phyloP scores from a whole-genome alignment of 805 yeast genomes.

The Ogataea glucozyma region DNA sequence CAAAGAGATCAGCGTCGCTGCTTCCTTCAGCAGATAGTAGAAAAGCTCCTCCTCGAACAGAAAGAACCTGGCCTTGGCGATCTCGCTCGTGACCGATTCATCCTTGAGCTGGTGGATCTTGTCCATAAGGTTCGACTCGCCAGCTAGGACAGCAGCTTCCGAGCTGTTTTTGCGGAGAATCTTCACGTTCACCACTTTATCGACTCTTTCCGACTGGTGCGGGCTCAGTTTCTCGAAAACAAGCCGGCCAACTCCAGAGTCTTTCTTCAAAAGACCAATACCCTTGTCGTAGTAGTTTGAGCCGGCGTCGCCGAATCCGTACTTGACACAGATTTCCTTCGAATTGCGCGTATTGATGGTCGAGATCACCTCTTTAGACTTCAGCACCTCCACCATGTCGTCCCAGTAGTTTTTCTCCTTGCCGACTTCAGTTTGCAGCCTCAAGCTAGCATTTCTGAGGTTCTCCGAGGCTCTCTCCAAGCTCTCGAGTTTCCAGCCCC shows the following conservation, averaged over 20 bases:
- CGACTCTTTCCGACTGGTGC: constrained; percentile 38
- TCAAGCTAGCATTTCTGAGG: constrained; percentile 50
- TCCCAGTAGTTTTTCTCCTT: constrained; percentile 74
- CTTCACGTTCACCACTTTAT: constrained; percentile 58
- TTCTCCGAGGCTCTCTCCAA: constrained; percentile 54
- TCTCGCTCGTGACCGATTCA: constrained; percentile 41
- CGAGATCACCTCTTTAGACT: constrained; percentile 61
- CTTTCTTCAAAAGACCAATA: constrained; percentile 64
- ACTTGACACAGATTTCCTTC: constrained; percentile 71
- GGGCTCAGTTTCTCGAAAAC: constrained; percentile 37
- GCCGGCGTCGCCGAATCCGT: constrained; percentile 91
- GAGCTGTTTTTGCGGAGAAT: constrained; percentile 35
- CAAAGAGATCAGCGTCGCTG: constrained; percentile 63
- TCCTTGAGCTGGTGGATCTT: constrained; percentile 19
- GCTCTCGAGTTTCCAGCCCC: constrained; percentile 86
- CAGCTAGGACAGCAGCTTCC: constrained; percentile 52
- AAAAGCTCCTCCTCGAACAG: constrained; percentile 90
- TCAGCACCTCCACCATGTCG: constrained; percentile 43
- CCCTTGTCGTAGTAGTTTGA: constrained; percentile 75
- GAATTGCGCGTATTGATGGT: constrained; percentile 61
- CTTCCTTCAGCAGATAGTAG: constrained; percentile 75
- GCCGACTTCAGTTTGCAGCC: constrained; percentile 53
- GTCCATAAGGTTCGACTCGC: constrained; percentile 48
- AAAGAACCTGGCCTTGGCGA: constrained; percentile 67
- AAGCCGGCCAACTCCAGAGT: constrained; percentile 44